Evolutionary conservation across 192 early-diverging fungal species (phyloP), one percentile per base, ranked within the genome.

Genomic region (Cladochytrium replicatum): DNA sequence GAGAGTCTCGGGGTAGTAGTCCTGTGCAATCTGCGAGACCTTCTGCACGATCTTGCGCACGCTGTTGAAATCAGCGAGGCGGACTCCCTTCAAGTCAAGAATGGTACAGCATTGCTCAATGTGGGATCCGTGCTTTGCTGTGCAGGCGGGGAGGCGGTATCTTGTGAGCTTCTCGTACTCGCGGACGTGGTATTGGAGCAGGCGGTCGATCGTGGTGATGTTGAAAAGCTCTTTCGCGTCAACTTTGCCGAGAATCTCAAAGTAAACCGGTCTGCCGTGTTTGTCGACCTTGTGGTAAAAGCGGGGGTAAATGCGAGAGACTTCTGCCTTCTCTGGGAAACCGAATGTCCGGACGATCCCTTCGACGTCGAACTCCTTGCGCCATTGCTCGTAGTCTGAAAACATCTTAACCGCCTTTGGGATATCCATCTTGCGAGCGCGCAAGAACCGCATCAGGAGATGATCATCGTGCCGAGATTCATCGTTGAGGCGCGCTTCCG

Each of bases 1-100:
- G 48, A 95, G 72, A 61, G 83, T 87, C 63, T 95, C 94, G 9
- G 94, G 94, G 53, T 97, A 97, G 57, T 90, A 86, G 48, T 89
- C 83, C 58, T 94, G 90, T 55, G 92, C 90, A 60, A 85, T 82
- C 37, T 83, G 74, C 23, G 85, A 76, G 41, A 95, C 78, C 43
- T 72, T 63, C 55, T 82, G 79, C 45, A 87, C 79, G 23, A 86
- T 65, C 39, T 61, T 63, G 50, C 63, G 68, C 32, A 82, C 80
- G 61, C 79, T 74, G 70, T 77, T 48, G 80, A 87, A 87, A 38
- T 76, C 72, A 38, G 72, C 67, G 41, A 87, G 77, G 32, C 82
- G 81, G 23, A 95, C 85, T 30, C 85, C 86, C 31, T 89, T 84
- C 59, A 92, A 77, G 60, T 97, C 94, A 52, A 97, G 78, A 50